Evolutionary conservation across 306 rosid species (phyloP).

Genomic region (Acmispon strigosus): DNA sequence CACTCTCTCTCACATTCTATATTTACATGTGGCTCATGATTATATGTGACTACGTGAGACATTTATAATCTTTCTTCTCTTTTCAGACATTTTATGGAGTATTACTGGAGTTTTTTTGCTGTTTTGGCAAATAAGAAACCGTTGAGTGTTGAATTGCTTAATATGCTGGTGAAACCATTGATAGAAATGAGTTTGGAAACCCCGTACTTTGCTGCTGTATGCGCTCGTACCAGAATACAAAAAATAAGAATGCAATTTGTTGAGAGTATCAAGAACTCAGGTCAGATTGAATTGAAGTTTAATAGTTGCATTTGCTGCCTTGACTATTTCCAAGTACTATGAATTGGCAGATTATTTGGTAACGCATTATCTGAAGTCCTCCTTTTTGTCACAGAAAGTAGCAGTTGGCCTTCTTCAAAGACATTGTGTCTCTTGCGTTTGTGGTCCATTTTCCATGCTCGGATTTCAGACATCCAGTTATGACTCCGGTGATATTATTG

Average conservation of each 20-base stretch:
- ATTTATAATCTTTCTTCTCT: slow-evolving; percentile 2
- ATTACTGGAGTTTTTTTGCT: slow-evolving; percentile 85
- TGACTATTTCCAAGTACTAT: background rate
- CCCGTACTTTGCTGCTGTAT: slow-evolving; percentile 88
- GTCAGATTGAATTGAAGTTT: slow-evolving; percentile 30
- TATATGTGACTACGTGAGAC: background rate
- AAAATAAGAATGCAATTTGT: slow-evolving; percentile 60
- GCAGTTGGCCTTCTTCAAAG: slow-evolving; percentile 88
- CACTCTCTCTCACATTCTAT: background rate
- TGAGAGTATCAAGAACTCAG: slow-evolving; percentile 58
- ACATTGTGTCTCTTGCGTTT: slow-evolving; percentile 76
- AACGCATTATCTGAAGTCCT: background rate
- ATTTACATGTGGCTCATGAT: slow-evolving; percentile 6
- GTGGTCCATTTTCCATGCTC: slow-evolving; percentile 92
- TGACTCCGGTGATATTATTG: slow-evolving; percentile 69
- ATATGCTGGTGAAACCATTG: slow-evolving; percentile 74
- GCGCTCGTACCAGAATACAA: slow-evolving; percentile 87
- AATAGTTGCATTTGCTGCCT: background rate
- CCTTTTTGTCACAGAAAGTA: slow-evolving; percentile 52
- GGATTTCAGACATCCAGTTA: slow-evolving; percentile 85
- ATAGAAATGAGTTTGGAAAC: slow-evolving; percentile 84
- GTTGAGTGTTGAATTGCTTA: slow-evolving; percentile 55
- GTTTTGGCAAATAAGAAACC: slow-evolving; percentile 64
- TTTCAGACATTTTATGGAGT: slow-evolving; percentile 87
- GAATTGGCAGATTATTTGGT: slow-evolving; percentile 12